Conservation (phyloP, 345 rosid genomes). For the Gossypium thurberi region DNA sequence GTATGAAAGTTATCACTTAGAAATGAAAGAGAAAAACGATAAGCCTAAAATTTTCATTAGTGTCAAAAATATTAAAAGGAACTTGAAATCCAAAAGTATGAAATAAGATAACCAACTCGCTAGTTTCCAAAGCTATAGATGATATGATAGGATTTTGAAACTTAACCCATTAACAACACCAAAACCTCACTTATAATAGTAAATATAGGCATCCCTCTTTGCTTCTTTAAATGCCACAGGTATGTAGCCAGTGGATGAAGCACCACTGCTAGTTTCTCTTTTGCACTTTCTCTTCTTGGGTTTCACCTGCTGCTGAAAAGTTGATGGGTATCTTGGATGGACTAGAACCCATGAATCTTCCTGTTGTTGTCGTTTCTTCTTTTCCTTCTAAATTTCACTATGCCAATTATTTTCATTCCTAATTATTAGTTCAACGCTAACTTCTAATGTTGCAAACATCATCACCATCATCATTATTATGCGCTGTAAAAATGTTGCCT, state of each 20-base stretch:
- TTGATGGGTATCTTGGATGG: background rate
- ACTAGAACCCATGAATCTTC: background rate
- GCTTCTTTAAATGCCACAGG: constrained; percentile 3
- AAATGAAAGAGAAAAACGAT: background rate
- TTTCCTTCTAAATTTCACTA: background rate
- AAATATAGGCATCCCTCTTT: constrained; percentile 9
- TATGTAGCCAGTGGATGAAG: background rate
- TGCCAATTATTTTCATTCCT: background rate
- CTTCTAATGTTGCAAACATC: background rate
- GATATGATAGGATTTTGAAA: background rate
- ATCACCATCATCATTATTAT: background rate
- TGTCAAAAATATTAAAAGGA: background rate
- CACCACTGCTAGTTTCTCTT: background rate
- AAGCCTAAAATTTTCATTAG: background rate
- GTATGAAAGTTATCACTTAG: background rate
- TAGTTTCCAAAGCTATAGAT: background rate
- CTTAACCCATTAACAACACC: background rate
- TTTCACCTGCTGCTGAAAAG: background rate
- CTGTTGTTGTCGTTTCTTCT: background rate
- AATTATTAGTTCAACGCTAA: background rate
- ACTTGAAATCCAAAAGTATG: background rate
- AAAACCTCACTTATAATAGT: background rate
- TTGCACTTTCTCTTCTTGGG: background rate
- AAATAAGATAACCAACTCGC: background rate
- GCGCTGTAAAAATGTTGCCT: too few species aligned